Evolutionary conservation across 2,329 filamentous ascomycete species (phyloP), one percentile per base, ranked within the genome.

Genomic region (Neophaeococcomyces mojaviensis): DNA sequence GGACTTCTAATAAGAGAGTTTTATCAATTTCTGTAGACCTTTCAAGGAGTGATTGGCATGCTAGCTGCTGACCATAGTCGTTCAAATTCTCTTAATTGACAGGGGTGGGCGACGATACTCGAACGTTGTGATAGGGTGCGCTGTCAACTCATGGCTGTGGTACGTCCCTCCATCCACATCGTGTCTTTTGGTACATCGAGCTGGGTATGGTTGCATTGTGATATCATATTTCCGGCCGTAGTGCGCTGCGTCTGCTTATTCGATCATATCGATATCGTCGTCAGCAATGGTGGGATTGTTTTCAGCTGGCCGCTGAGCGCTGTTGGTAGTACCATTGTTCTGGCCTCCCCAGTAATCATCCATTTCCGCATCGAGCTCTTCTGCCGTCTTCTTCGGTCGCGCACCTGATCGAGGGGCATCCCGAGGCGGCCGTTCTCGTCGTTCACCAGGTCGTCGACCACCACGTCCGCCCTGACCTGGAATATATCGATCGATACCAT

Each of bases 351-450:
- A 96, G 65, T 96, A 96, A 61, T 95, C 87, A 24, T 83, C 88
- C 89, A 96, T 96, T 68, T 96, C 89, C n/a, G 86, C 87, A 63
- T 96, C 89, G 33, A 96, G 73, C 63, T 96, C 87, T 58, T 94
- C 86, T 55, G 88, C 84, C 0, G 89, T 95, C 76, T 94, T 95
- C 67, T 80, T 84, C 2, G 81, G 74, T 39, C 86, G 77, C 32
- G 76, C 75, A 44, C 78, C 74, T 44, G 49, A 60, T 49, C 47
- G 52, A 33, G 48, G 49, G 20, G 53, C 59, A 18, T 60, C 57
- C 22, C 60, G 56, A 32, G 60, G 61, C 37, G 58, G 62, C 33
- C 61, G 61, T 52, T 69, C 69, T 46, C 68, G 61, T 40, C 64
- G 62, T 33, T 64, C 64, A 22, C 72, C 71, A 13, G 66, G 65